Percentiles rank a stretch among this genome's conserved stretches.
These are phyloP conservation scores for Suillus fuscotomentosus DNA, from an alignment of 768 basidiomycete genomes.

Conservation along the genomic window DNA sequence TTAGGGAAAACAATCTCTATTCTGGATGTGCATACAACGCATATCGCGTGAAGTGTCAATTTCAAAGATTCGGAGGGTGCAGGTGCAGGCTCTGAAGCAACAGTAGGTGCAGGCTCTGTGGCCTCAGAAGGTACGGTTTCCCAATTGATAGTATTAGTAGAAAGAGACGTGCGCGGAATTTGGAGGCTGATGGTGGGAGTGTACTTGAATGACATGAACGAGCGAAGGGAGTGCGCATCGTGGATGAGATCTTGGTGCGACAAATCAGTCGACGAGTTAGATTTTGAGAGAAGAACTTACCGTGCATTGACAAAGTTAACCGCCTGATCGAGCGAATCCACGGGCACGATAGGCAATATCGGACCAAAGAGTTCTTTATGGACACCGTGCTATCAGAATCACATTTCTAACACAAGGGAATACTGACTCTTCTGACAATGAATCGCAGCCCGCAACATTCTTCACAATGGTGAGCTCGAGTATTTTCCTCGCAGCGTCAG, in stretches of 20 bases:
- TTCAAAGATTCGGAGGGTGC: too few relatives aligned
- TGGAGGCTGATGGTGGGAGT: neutral
- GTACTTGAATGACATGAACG: slow-evolving; percentile 16
- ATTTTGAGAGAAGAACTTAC: slow-evolving; percentile 31
- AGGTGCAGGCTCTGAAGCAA: slow-evolving; percentile 5
- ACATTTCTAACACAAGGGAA: neutral
- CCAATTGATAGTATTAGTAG: neutral
- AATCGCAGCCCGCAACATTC: slow-evolving; percentile 52
- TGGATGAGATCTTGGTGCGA: slow-evolving; percentile 47
- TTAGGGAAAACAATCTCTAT: too few relatives aligned
- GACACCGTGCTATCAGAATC: neutral
- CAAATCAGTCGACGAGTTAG: neutral
- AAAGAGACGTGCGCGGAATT: neutral
- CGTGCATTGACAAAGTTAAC: slow-evolving; percentile 51
- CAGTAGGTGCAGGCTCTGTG: slow-evolving; percentile 3
- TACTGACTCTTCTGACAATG: slow-evolving; percentile 58
- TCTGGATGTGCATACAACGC: too few relatives aligned
- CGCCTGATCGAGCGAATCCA: slow-evolving; percentile 55
- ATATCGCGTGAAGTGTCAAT: too few relatives aligned
- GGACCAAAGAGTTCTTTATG: slow-evolving; percentile 74
- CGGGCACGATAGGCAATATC: slow-evolving; percentile 58
- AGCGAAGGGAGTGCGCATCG: slow-evolving; percentile 26
- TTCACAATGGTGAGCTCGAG: slow-evolving; percentile 63
- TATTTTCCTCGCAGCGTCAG: slow-evolving; percentile 33
- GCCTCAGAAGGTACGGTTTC: too few relatives aligned